phyloP scores from a whole-genome alignment of 2,329 filamentous ascomycete genomes.

The Mollisia scopiformis region DNA sequence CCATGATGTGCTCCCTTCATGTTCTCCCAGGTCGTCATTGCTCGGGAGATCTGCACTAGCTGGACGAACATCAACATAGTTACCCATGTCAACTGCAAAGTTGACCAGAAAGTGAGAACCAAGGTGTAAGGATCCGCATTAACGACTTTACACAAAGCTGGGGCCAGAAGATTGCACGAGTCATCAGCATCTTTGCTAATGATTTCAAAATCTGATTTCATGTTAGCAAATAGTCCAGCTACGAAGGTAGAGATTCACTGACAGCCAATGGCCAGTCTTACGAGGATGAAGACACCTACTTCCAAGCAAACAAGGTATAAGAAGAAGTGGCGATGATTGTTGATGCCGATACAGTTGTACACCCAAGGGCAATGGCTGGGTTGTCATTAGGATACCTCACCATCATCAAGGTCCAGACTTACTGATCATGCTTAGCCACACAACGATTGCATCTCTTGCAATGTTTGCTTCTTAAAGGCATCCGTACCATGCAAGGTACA shows the following conservation, averaged over 20 bases:
- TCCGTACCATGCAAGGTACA: constrained; percentile 90
- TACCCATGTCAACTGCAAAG: constrained; percentile 90
- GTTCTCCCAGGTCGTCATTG: constrained; percentile 95
- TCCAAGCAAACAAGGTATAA: constrained; percentile 83
- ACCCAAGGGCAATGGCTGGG: constrained; percentile 94
- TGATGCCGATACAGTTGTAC: constrained; percentile 92
- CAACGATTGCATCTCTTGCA: constrained; percentile 90
- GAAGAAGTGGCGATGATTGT: constrained; percentile 96
- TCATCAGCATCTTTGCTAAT: constrained; percentile 56
- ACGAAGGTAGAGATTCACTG: constrained; percentile 38
- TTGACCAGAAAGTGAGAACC: constrained; percentile 76
- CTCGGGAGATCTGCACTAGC: constrained; percentile 86
- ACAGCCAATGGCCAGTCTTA: constrained; percentile 76
- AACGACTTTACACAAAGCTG: constrained; percentile 73
- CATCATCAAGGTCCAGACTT: constrained; percentile 41
- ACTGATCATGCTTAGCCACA: constrained; percentile 97
- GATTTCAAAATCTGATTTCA: constrained; percentile 63
- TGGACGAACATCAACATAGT: constrained; percentile 97
- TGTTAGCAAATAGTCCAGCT: constrained; percentile 2
- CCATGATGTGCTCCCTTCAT: constrained; percentile 79
- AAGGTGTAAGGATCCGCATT: constrained; percentile 85
- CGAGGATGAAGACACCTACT: constrained; percentile 71
- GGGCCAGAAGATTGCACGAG: constrained; percentile 76
- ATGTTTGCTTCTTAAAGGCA: constrained; percentile 92
- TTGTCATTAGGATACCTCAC: constrained; percentile 28